Base-by-base conservation (phyloP, 176 grass and related monocot genomes). In the Echinochloa phyllopogon region DNA sequence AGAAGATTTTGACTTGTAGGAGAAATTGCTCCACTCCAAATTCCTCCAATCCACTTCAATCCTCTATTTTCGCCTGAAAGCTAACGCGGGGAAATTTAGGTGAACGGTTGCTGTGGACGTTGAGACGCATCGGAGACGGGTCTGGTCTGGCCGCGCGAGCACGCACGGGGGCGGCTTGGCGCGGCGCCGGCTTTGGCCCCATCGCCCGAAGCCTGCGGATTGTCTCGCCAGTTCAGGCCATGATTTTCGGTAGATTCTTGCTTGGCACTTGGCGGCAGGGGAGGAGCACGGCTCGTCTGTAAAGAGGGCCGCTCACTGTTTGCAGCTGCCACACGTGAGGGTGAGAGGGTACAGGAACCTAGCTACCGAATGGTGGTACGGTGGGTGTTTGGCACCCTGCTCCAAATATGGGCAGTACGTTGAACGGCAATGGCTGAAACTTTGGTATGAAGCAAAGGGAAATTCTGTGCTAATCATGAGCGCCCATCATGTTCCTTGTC, bases 381-480 rank as follows among this genome's bases (percentile, higher is more conserved):
- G 11, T 37, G 1, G 17, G 21, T 67, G 74, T 24, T 79, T 55
- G 24, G 81, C 81, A 16, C 73, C 59, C 69, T 51, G 76, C 49
- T 67, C 58, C 38, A 68, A 79, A 60, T 80, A 48, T 60, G 27
- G 29, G 61, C 24, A 18, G 17, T 61, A 45, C 77, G 55, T 52
- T 40, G 23, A 62, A 69, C 70, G 64, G 53, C 36, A 25, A 43
- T 29, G 49, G 14, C 9, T 20, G 41, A 89, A 62, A 55, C 83
- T 82, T 77, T 47, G 45, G 5, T 39, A 37, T 72, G 78, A 90
- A 86, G 83, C 88, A 86, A 86, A 77, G 64, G 65, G 47, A 43
- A 71, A 72, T 56, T 25, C 14, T 38, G 6, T 6, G 21, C 77
- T 61, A 38, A 81, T 76, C 50, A 84, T 76, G 47, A 13, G 8